Base-by-base conservation (phyloP, 1,284 basidiomycete genomes). In the Hemileia vastatrix region DNA sequence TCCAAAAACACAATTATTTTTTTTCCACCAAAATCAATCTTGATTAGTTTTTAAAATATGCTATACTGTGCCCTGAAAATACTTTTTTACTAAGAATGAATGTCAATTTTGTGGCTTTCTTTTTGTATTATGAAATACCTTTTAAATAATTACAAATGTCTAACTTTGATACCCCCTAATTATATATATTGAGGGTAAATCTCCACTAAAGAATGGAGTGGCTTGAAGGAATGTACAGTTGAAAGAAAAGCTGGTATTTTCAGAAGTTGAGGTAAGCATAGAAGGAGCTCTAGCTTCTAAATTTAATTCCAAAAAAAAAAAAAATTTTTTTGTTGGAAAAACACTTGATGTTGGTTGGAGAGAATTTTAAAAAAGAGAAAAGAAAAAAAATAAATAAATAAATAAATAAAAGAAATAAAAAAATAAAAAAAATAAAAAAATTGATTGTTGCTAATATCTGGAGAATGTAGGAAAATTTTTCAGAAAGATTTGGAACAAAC, bases 401-500 rank as follows among this genome's bases (percentile, higher is more conserved):
- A n/a, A n/a, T n/a, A n/a, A n/a, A n/a, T n/a, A n/a, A n/a, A n/a
- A n/a, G n/a, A n/a, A n/a, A n/a, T n/a, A n/a, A n/a, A n/a, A n/a
- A n/a, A n/a, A n/a, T n/a, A 19, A 33, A 49, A 3, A 18, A 44
- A 33, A n/a, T 9, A 21, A 2, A n/a, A 4, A 27, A 18, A 19
- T 27, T 18, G 27, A 44, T 31, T 24, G 9, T 33, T 21, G 36
- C n/a, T 15, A n/a, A n/a, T 36, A 21, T 6, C 9, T 11, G 2
- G 13, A 24, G 6, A 24, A 40, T 9, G 4, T 54, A n/a, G 53
- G 33, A 13, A 5, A 60, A 50, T 19, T 27, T 54, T 52, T 27
- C 52, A 48, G 19, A 51, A 51, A 19, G 54, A 61, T 54, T 61
- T 61, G 19, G 54, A 54, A 0, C 43, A 49, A 33, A 61, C 54